phyloP scores from a whole-genome alignment of 2,329 filamentous ascomycete species.

The Colletotrichum sp. region DNA sequence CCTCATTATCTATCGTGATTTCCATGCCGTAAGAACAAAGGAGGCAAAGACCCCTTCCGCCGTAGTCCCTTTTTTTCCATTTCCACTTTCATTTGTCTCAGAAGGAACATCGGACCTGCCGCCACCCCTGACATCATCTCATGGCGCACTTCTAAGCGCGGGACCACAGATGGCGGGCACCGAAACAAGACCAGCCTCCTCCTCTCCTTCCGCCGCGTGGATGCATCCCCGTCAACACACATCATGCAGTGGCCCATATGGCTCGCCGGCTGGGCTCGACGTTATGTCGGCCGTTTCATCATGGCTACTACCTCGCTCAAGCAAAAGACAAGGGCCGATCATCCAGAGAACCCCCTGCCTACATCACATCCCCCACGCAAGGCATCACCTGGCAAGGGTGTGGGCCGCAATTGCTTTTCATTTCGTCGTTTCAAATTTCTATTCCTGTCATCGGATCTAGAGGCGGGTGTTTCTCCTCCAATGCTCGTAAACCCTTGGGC shows the following conservation, averaged over 20 bases:
- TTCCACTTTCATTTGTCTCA: background rate
- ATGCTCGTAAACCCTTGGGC: background rate
- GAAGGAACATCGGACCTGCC: background rate
- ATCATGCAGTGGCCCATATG: background rate
- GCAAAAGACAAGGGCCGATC: background rate
- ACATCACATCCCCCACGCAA: background rate
- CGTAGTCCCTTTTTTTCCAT: background rate
- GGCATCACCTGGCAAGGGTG: background rate
- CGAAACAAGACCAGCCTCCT: background rate
- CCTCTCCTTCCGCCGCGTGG: background rate
- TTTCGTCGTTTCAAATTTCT: conserved; percentile 5
- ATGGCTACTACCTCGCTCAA: background rate
- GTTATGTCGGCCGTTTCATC: background rate
- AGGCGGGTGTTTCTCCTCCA: background rate
- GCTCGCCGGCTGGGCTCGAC: background rate
- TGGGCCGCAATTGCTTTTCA: background rate
- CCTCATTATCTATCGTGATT: conserved; percentile 10
- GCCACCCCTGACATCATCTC: conserved; percentile 1
- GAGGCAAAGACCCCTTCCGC: background rate
- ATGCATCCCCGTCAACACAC: background rate
- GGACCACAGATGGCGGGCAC: background rate
- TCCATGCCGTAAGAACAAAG: background rate
- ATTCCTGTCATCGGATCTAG: background rate
- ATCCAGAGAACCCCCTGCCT: background rate
- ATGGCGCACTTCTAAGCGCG: background rate